A percentile compares a stretch with the other conserved stretches of the same genome.
Conservation (phyloP, 495 filamentous ascomycete genomes). For the Bombardia bombarda region DNA sequence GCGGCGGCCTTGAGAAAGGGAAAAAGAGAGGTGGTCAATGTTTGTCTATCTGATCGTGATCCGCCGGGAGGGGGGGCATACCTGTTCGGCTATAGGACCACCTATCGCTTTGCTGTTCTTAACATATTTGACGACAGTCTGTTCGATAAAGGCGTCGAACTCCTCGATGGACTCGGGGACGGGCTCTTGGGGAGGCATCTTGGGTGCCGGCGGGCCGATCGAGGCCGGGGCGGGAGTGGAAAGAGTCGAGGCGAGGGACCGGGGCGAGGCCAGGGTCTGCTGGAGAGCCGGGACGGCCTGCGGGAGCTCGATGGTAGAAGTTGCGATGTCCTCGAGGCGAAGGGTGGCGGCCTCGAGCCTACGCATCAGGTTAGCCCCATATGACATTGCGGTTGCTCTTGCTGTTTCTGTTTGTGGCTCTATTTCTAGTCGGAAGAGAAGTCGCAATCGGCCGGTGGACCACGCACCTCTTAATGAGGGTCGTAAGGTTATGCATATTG, state of each 20-base stretch:
- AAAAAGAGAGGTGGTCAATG: too few species aligned
- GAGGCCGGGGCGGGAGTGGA: conserved; percentile 16
- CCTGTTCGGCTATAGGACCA: conserved; percentile 73
- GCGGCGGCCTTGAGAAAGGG: conserved; percentile 25
- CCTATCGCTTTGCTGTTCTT: conserved; percentile 70
- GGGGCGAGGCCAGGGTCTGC: conserved; percentile 24
- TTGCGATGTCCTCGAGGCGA: conserved; percentile 90
- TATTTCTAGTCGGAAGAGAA: too few species aligned
- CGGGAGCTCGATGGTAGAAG: conserved; percentile 54
- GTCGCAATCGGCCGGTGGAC: too few species aligned
- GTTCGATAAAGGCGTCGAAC: conserved; percentile 72
- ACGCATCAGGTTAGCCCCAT: conserved; percentile 18
- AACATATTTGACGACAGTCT: conserved; percentile 69
- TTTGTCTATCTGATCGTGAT: not conserved
- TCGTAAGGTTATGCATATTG: conserved; percentile 93
- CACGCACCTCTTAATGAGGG: conserved; percentile 91
- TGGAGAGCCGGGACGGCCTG: conserved; percentile 35
- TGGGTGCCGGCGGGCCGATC: conserved; percentile 21
- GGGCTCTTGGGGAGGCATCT: conserved; percentile 39
- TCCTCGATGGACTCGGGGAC: conserved; percentile 74
- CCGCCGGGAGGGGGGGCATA: conserved; percentile 16
- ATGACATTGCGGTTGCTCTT: not conserved
- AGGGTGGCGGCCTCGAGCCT: conserved; percentile 98
- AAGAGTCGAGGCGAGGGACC: conserved; percentile 16
- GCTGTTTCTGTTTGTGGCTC: too few species aligned